Base-by-base conservation (phyloP, 768 basidiomycete genomes). In the Lactifluus volemus region DNA sequence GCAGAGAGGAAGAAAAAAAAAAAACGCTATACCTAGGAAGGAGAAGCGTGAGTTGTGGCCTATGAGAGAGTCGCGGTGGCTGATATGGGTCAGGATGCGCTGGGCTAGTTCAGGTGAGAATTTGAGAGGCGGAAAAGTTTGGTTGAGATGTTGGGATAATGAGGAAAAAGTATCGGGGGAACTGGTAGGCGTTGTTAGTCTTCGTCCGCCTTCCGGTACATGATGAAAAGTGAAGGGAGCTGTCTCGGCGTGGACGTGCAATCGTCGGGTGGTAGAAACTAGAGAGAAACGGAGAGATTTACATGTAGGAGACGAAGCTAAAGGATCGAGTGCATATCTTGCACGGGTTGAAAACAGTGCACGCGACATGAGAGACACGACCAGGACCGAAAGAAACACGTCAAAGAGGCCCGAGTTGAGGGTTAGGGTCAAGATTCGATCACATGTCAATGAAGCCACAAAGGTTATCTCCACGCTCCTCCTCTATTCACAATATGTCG, bases 41-140 rank as follows among this genome's bases (percentile, higher is more conserved):
- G 80, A 76, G 49, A 88, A 73, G 10, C 83, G 83, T 49, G 79
- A 83, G 67, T 92, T 92, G 70, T 91, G 88, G 2, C 90, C 88
- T 49, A 78, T 71, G 51, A 70, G 63, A 32, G 88, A 85, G 57
- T 81, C 76, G 50, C 77, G 80, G 72, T 89, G 90, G 72, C 88
- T 89, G 7, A 78, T 77, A 69, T 93, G 91, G 3, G 91, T 93
- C 64, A 92, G 74, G 63, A 89, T 78, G 60, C 90, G 82, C 64
- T 78, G 78, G 8, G 88, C 86, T 49, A 91, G 76, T 64, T 88
- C 85, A 5, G 77, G 76, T 12, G 87, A 82, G 71, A 93, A 92
- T 52, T 80, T 74, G 51, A 92, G 75, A 14, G 85, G 80, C 4
- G 80, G 72, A 65, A 89, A 90, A 55, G 88, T 73, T 38, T 77